Conservation (phyloP, 1,284 basidiomycete genomes). For the Boletus mariae region DNA sequence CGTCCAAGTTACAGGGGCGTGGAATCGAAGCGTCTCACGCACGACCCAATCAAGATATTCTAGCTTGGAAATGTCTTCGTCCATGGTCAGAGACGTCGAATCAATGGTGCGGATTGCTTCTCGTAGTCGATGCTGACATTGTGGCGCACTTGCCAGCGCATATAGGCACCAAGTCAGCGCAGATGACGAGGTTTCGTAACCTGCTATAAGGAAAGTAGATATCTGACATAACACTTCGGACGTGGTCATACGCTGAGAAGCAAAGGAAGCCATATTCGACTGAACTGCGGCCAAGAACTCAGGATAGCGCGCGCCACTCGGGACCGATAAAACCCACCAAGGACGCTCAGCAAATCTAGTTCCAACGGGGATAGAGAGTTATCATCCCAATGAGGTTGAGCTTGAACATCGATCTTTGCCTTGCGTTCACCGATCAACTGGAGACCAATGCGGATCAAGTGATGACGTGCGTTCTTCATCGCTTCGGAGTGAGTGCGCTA, state of each 20-base stretch:
- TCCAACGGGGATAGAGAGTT: conserved; percentile 6
- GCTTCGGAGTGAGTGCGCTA: conserved; percentile 41
- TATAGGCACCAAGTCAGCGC: conserved; percentile 74
- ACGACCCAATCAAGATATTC: conserved; percentile 46
- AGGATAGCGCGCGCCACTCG: not conserved
- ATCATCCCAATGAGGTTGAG: conserved; percentile 10
- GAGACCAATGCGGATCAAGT: conserved; percentile 54
- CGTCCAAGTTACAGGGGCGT: conserved; percentile 62
- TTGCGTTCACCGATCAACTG: conserved; percentile 51
- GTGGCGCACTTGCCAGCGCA: conserved; percentile 52
- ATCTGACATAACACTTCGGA: conserved; percentile 73
- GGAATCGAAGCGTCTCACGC: conserved; percentile 63
- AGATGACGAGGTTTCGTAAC: conserved; percentile 59
- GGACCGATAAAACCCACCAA: conserved; percentile 16
- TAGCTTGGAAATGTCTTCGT: conserved; percentile 27
- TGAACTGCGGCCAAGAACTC: conserved; percentile 41
- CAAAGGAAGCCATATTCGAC: conserved; percentile 51
- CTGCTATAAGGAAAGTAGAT: conserved; percentile 71
- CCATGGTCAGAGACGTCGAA: conserved; percentile 19
- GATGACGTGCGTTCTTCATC: conserved; percentile 42
- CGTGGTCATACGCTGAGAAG: conserved; percentile 56
- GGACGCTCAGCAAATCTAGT: conserved; percentile 19
- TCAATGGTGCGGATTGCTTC: conserved; percentile 39
- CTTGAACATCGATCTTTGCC: conserved; percentile 28
- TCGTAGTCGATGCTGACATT: conserved; percentile 56